These are phyloP conservation scores for Sphagnum tenellum DNA, from an alignment of 225 moss, liverwort and hornwort genomes.

Conservation along the genomic window DNA sequence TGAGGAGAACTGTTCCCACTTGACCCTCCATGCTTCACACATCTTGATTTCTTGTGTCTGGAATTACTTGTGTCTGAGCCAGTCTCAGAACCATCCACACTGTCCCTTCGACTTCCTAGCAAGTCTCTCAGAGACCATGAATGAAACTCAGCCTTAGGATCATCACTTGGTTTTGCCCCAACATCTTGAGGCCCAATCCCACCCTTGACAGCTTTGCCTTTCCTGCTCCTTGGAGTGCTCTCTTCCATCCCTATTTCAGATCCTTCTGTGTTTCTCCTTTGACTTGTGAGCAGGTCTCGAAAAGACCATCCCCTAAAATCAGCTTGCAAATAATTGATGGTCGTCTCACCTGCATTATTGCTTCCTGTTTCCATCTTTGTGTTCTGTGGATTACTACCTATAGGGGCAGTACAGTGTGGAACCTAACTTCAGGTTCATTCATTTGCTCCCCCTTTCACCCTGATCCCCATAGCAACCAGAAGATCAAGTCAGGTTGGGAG, in stretches of 20 bases:
- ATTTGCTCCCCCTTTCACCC: conserved; percentile 14
- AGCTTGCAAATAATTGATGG: conserved; percentile 2
- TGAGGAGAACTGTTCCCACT: conserved; percentile 22
- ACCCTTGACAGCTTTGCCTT: conserved; percentile 5
- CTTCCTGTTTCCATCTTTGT: conserved; percentile 4
- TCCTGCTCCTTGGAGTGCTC: conserved; percentile 4
- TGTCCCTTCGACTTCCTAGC: conserved; percentile 26
- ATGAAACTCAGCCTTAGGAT: background rate
- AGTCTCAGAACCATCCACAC: conserved; percentile 6
- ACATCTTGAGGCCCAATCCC: background rate
- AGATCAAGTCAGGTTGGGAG: too few relatives aligned
- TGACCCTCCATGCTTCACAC: conserved; percentile 2
- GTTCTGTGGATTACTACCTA: background rate
- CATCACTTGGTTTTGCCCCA: background rate
- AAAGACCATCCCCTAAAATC: conserved; percentile 18
- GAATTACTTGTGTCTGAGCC: background rate
- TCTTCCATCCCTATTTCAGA: background rate
- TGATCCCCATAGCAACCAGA: too few relatives aligned
- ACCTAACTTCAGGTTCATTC: conserved; percentile 4
- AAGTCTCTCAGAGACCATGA: conserved; percentile 26
- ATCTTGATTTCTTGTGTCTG: conserved; percentile 5
- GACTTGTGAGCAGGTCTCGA: conserved; percentile 11
- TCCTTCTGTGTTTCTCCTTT: conserved; percentile 2
- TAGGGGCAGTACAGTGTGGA: conserved; percentile 6
- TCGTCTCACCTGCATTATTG: background rate